Evolutionary conservation across 306 rosid species (phyloP).

Genomic region (Rubus idaeus): DNA sequence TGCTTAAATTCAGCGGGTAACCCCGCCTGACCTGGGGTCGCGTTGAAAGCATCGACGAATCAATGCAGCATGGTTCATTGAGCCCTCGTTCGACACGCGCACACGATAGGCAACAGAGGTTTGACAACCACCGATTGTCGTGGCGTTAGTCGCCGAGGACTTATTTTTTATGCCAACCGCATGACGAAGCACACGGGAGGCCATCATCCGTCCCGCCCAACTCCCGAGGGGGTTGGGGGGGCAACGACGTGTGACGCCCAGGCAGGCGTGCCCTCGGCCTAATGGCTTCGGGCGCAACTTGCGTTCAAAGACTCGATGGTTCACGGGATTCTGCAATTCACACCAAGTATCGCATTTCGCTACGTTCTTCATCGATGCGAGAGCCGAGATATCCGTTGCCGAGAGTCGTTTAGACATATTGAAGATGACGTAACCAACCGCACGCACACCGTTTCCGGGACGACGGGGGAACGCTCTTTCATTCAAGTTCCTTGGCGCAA

Average conservation of each 20-base stretch:
- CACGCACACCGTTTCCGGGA: not conserved
- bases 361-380: too few relatives aligned
- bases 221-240: not conserved
- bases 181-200: not conserved
- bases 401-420: not conserved
- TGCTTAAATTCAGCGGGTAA: conserved; percentile 19
- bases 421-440: not conserved
- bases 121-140: not conserved
- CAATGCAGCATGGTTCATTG: too few relatives aligned
- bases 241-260: too few relatives aligned
- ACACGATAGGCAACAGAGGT: conserved; percentile 1
- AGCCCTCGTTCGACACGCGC: not conserved
- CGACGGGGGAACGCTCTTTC: not conserved
- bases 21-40: conserved; percentile 21
- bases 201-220: conserved; percentile 2
- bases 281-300: too few relatives aligned
- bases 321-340: too few relatives aligned
- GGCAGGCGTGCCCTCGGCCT: too few relatives aligned
- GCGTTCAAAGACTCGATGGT: too few relatives aligned
- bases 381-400: too few relatives aligned
- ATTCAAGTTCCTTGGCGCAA: not conserved
- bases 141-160: not conserved
- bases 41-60: not conserved
- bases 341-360: too few relatives aligned
- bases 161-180: not conserved